Evolutionary conservation across 805 yeast genomes (phyloP), one percentile per base, ranked within the genome.

Genomic region (Yarrowia deformans): DNA sequence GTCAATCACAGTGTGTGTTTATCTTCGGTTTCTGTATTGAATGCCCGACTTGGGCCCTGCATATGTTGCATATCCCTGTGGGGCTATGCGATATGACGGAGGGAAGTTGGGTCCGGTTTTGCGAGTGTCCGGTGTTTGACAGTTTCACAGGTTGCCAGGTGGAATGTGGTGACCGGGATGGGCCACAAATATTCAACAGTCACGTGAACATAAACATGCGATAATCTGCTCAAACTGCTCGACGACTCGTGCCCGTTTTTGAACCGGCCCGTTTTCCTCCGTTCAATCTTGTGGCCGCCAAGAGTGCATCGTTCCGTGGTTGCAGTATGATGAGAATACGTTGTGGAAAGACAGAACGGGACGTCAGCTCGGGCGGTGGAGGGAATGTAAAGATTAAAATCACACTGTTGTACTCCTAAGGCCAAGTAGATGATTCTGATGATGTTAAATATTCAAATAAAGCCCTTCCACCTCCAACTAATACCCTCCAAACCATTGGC

Each of bases 221-320:
- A n/a, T n/a, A n/a, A n/a, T n/a, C n/a, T n/a, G n/a, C n/a, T n/a
- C n/a, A n/a, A n/a, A n/a, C n/a, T n/a, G n/a, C n/a, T n/a, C n/a
- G n/a, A n/a, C n/a, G n/a, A n/a, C n/a, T n/a, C n/a, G n/a, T n/a
- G 29, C 29, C 29, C 4, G 4, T 23, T 23, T 4, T 23, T 23
- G 29, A 23, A 23, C 29, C 2, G 29, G 29, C 4, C 29, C 4
- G 4, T 23, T 23, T 23, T 4, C 29, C 4, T 23, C 4, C 29
- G 29, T 23, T 23, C 29, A 23, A 23, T 23, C 29, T 23, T 32
- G 16, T 32, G 39, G 19, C 58, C 7, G 43, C 58, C 58, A 52
- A 39, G 58, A 18, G 29, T 54, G 43, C 37, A 37, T 18, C 58
- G 14, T 35, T 35, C 60, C 45, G 45, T 54, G 60, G 45, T 54